Base-by-base conservation (phyloP, 2,329 filamentous ascomycete genomes). In the Neonectria neomacrospora region DNA sequence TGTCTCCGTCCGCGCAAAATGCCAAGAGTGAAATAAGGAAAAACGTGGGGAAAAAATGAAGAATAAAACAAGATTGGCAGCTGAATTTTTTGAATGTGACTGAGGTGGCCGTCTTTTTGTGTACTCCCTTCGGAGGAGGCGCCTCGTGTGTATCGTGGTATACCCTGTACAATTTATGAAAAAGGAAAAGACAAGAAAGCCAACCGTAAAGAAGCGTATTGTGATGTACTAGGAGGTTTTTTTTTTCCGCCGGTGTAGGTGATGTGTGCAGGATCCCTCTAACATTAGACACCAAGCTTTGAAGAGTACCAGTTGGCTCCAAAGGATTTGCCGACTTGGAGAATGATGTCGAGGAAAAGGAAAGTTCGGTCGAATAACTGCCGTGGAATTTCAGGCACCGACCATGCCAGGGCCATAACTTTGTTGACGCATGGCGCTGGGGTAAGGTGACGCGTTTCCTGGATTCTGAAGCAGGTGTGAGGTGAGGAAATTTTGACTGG, bases 331-430 rank as follows among this genome's bases (percentile, higher is more conserved):
- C 41, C 37, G 20, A 53, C 34, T 52, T 20, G 32, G 45, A 44
- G 30, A 41, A 47, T 34, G 41, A 41, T 23, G 26, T 54, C 34
- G n/a, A 48, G 44, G 64, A 58, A 56, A 23, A 53, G 61, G 18
- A 37, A 14, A 30, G 42, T n/a, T 32, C 54, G 48, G 18, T 42
- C 28, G 20, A 53, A 37, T 34, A 37, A 56, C 58, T 18, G 20
- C n/a, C 14, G 39, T 28, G 20, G 45, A 28, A 26, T 44, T 37
- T 81, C 82, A 89, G 74, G 83, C 86, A 64, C 84, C 84, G 61
- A 86, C 83, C 82, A 87, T 86, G 58, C 86, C 86, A 58, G 86
- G 82, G 28, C 86, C 85, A 71, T 88, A 88, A 73, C 81, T 84
- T 72, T 83, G 80, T 64, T 85, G 82, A 54, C 82, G 83, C 69